Percentiles rank a stretch among this genome's conserved stretches.
phyloP scores from a whole-genome alignment of 2,329 filamentous ascomycete species.

The Epichloe festucae region DNA sequence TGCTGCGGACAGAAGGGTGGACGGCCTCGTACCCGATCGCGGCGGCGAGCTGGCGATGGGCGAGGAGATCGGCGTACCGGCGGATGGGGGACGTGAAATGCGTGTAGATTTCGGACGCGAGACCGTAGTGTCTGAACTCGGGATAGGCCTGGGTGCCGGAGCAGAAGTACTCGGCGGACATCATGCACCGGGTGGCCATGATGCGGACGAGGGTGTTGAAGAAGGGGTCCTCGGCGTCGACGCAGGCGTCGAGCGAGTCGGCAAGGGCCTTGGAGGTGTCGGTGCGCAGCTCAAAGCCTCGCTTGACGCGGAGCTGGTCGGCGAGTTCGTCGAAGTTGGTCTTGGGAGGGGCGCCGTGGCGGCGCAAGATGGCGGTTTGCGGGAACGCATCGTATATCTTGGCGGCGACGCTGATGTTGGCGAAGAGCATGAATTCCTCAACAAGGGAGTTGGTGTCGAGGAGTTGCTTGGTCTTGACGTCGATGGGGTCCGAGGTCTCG shows the following conservation, averaged over 20 bases:
- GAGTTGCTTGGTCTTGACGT: slow-evolving; percentile 88
- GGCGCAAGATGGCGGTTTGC: slow-evolving; percentile 84
- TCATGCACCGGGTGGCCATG: slow-evolving; percentile 97
- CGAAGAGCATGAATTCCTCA: slow-evolving; percentile 98
- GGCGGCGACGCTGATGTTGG: slow-evolving; percentile 85
- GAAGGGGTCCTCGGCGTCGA: slow-evolving; percentile 72
- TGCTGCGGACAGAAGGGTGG: slow-evolving; percentile 68
- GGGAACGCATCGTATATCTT: slow-evolving; percentile 88
- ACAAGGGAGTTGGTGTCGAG: slow-evolving; percentile 95
- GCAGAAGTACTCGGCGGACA: slow-evolving; percentile 96
- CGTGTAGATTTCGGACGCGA: slow-evolving; percentile 94
- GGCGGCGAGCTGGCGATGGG: slow-evolving; percentile 86
- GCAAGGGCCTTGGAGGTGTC: slow-evolving; percentile 90
- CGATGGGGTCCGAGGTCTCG: slow-evolving; percentile 89
- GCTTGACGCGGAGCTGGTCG: slow-evolving; percentile 82
- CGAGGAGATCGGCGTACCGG: slow-evolving; percentile 91
- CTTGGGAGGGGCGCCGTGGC: slow-evolving; percentile 83
- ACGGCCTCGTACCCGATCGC: slow-evolving; percentile 86
- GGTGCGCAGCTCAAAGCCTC: slow-evolving; percentile 62
- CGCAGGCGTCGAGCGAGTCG: slow-evolving; percentile 76
- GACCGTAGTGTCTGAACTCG: slow-evolving; percentile 93
- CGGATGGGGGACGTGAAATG: slow-evolving; percentile 97
- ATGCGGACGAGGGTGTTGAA: slow-evolving; percentile 98
- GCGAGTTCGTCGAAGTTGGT: slow-evolving; percentile 92
- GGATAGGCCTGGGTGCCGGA: slow-evolving; percentile 84